A percentile compares a stretch with the other conserved stretches of the same genome.
Evolutionary conservation across 1,139 yeast genomes (phyloP).

Genomic region (Saccharomyces hybrid): DNA sequence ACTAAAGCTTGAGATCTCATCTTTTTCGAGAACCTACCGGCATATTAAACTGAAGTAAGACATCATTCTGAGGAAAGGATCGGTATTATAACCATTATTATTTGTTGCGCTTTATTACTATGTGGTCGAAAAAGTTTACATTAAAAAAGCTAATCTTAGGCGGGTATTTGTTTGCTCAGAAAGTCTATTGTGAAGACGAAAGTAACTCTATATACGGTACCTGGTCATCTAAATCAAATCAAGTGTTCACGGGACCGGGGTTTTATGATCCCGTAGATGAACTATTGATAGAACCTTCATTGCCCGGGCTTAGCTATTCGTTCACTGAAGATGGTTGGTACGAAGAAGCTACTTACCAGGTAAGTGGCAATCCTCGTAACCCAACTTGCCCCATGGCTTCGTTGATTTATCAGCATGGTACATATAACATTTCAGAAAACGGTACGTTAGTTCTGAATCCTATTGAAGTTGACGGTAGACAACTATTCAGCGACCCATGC

Average conservation of each 20-base stretch:
- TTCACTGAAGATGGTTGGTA: slow-evolving; percentile 86
- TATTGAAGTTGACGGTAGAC: slow-evolving; percentile 85
- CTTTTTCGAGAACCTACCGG: background rate
- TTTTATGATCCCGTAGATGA: slow-evolving; percentile 95
- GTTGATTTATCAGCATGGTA: slow-evolving; percentile 83
- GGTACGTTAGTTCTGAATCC: slow-evolving; percentile 70
- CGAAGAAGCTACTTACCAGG: slow-evolving; percentile 83
- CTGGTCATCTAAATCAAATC: slow-evolving; percentile 88
- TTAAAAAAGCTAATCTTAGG: background rate
- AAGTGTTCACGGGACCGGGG: slow-evolving; percentile 95
- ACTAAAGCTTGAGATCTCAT: background rate
- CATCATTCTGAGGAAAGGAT: background rate
- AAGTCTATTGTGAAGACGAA: background rate
- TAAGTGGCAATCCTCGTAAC: slow-evolving; percentile 59
- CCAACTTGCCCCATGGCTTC: slow-evolving; percentile 82
- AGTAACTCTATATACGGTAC: slow-evolving; percentile 57
- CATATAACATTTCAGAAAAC: slow-evolving; percentile 51
- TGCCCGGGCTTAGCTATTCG: slow-evolving; percentile 89
- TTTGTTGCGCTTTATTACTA: background rate
- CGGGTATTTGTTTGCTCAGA: background rate
- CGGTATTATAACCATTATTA: background rate
- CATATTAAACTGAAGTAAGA: background rate
- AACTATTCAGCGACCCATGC: slow-evolving; percentile 83
- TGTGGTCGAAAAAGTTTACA: background rate
- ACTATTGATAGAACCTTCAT: slow-evolving; percentile 83